Conservation (phyloP, 371 early-diverging fungal genomes). For the Gilbertella persicaria region DNA sequence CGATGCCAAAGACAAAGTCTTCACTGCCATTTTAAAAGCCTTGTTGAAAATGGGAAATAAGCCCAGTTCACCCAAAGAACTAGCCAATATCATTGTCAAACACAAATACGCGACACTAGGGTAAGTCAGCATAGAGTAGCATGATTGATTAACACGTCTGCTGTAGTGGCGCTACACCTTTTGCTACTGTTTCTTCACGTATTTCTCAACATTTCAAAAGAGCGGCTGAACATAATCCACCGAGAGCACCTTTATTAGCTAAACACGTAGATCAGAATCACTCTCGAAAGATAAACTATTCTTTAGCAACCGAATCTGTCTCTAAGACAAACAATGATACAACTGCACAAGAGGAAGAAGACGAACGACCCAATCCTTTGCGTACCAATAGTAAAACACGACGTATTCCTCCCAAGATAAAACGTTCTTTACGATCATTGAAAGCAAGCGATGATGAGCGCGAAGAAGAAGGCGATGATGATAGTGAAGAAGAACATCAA, state of each 20-base stretch:
- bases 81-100: constrained; percentile 75
- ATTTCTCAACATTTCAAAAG: constrained; percentile 87
- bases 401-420: constrained; percentile 1
- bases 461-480: background rate
- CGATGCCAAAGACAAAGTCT: constrained; percentile 81
- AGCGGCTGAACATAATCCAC: constrained; percentile 74
- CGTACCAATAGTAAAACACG: constrained; percentile 13
- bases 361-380: background rate
- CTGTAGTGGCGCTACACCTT: constrained; percentile 80
- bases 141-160: background rate
- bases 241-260: constrained; percentile 71
- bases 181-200: constrained; percentile 88
- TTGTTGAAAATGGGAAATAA: constrained; percentile 72
- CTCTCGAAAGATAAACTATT: constrained; percentile 80
- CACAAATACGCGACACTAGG: constrained; percentile 77
- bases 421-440: background rate
- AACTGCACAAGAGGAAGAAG: constrained; percentile 1
- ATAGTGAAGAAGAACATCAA: background rate
- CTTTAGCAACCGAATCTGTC: constrained; percentile 54
- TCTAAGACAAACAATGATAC: constrained; percentile 4
- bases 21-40: constrained; percentile 80
- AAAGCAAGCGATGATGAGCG: no score
- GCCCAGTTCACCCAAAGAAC: constrained; percentile 82
- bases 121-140: constrained; percentile 32
- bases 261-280: constrained; percentile 73